Evolutionary conservation across 257 asterid species (phyloP).

Genomic region (Solanum sparsipilum): DNA sequence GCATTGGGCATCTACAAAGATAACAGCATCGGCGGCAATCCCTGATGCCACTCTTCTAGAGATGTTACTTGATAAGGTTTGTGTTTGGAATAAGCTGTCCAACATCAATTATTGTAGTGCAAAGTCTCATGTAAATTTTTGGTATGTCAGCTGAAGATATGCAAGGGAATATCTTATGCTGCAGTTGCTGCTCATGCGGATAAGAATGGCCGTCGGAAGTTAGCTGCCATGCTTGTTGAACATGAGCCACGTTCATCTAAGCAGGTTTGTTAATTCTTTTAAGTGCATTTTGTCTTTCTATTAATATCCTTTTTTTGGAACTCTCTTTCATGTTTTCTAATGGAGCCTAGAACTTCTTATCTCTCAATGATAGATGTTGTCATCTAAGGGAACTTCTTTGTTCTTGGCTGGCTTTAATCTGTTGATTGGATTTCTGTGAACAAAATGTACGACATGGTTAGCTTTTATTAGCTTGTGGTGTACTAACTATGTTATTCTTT

Average conservation of each 20-base stretch:
- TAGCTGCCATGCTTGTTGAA: constrained; percentile 96
- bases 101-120: constrained; percentile 9
- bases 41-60: constrained; percentile 79
- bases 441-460: neutral
- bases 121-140: constrained; percentile 7
- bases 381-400: neutral
- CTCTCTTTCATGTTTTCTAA: neutral
- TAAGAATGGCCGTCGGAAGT: constrained; percentile 84
- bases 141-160: constrained; percentile 68
- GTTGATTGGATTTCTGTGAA: neutral
- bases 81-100: constrained; percentile 1
- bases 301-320: neutral
- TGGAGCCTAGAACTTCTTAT: neutral
- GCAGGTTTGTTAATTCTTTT: constrained; percentile 43
- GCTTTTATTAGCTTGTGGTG: neutral
- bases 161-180: constrained; percentile 98
- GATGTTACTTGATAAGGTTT: constrained; percentile 76
- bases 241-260: constrained; percentile 87
- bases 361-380: neutral
- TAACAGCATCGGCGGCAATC: constrained; percentile 54
- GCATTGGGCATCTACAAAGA: constrained; percentile 94
- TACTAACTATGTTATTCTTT: neutral
- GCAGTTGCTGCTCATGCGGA: constrained; percentile 97
- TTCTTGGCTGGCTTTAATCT: neutral
- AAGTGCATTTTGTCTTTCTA: neutral